Evolutionary conservation across 257 asterid species (phyloP), one percentile per base, ranked within the genome.

Genomic region (Ilex aquifolium): DNA sequence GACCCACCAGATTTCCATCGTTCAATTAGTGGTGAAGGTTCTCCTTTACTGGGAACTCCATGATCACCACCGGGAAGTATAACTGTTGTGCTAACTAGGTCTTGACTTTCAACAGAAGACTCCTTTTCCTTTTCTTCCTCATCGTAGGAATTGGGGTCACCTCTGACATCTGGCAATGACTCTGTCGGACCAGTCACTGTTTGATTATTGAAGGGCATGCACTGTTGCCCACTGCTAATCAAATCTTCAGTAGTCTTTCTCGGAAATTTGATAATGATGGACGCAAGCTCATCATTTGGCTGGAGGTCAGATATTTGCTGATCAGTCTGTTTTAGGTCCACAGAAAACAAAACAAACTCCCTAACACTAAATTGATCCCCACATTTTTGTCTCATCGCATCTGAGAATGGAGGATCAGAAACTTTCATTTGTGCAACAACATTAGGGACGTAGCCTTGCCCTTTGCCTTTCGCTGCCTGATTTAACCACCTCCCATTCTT

Each of bases 41-140:
- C 90, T 7, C 96, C 96, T 70, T 82, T 81, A 60, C 76, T 72
- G 54, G 95, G 96, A 32, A 66, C 59, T 69, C 88, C 94, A 55
- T 88, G 96, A 57, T 82, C 78, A 61, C 96, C 95, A 61, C 89
- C 90, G n/a, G 96, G 88, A 72, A 88, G 81, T 39, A 88, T 71
- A 55, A 82, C 95, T 2, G 78, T 76, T 51, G 74, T 63, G 56
- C 72, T 79, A 44, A 69, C 50, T 27, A 9, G 55, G 57, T 63
- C 72, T 21, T 31, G 56, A 61, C 58, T 76, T 49, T 44, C 64
- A 68, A 32, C 48, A 52, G 50, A 66, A 62, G 46, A 58, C n/a
- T 44, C 67, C 52, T 69, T 69, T 57, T 74, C 67, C 52, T 69
- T 69, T 57, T 74, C 76, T 31, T 61, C 63, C 1, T 56, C 46